A percentile compares a stretch with the other conserved stretches of the same genome.
Conservation (phyloP, 371 early-diverging fungal species). For the Mucor piriformis region DNA sequence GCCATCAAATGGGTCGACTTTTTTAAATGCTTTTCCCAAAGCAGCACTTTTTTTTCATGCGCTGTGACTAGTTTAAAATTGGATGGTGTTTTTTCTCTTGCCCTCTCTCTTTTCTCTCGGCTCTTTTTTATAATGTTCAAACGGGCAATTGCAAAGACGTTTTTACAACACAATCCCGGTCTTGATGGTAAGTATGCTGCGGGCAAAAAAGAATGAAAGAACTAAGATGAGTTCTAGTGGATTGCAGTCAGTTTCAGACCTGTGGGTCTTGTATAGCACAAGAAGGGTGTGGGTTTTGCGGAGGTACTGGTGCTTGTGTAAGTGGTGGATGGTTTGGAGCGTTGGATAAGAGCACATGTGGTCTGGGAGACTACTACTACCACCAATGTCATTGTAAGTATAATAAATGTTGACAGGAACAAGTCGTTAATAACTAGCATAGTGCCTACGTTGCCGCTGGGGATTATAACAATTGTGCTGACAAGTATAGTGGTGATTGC, state of each 20-base stretch:
- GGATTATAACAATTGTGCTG: slow-evolving; percentile 14
- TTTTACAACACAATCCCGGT: not conserved
- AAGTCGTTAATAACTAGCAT: not conserved
- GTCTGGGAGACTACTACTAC: slow-evolving; percentile 16
- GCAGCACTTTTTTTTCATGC: no score
- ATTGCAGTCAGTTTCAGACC: slow-evolving; percentile 17
- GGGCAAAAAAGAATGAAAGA: no score
- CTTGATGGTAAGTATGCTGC: not conserved
- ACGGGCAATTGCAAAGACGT: not conserved
- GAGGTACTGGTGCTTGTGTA: slow-evolving; percentile 6
- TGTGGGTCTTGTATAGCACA: slow-evolving; percentile 18
- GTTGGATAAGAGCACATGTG: slow-evolving; percentile 12
- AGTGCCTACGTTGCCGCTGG: slow-evolving; percentile 20
- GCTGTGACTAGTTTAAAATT: no score
- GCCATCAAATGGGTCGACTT: no score
- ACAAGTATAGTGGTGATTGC: slow-evolving; percentile 4
- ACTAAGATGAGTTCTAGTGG: not conserved
- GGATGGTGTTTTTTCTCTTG: no score
- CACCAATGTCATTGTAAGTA: slow-evolving; percentile 26
- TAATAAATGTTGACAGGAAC: no score
- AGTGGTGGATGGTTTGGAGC: slow-evolving; percentile 27
- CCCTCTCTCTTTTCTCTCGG: not conserved
- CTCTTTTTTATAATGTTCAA: not conserved
- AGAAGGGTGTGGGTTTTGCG: slow-evolving; percentile 28
- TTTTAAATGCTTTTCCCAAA: no score